Evolutionary conservation across 805 yeast genomes (phyloP), one percentile per base, ranked within the genome.

Genomic region (Metschnikowia kofuensis): DNA sequence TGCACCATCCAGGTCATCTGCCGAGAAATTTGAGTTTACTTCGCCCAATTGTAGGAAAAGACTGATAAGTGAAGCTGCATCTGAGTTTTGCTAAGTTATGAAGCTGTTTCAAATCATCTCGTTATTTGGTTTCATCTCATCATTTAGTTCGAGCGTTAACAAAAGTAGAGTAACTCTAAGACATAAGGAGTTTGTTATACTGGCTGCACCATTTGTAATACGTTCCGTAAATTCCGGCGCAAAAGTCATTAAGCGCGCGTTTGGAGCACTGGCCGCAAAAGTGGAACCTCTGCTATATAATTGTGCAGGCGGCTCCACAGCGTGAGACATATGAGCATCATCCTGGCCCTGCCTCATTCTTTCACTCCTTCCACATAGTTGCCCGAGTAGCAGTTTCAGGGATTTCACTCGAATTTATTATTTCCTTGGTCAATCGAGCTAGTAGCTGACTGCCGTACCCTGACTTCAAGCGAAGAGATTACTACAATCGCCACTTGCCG

Each of bases 171-270:
- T 21, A 21, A 2, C 4, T 21, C 21, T 4, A 21, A 21, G 21
- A 21, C 21, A 21, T 21, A 2, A 3, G 21, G 21, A 3, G 21
- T 21, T 21, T 21, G 21, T 21, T 4, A 21, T 21, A 3, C 4
- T 21, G 32, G 5, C 32, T 30, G 10, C 13, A 10, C 32, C 32
- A 30, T 30, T 4, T 30, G 32, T 30, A 30, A 12, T 30, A 3
- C 16, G 29, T 35, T 45, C 48, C 48, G 48, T 40, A 45, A 38
- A 45, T 45, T 12, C 48, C 48, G 48, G 38, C 27, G 26, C 27
- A 6, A 34, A 11, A 14, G 5, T 31, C n/a, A 7, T 12, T 7
- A 7, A n/a, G n/a, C 11, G 26, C 6, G 36, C 36, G 49, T 47
- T 42, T 26, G 12, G 40, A 47, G 44, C 50, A 15, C 50, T 13